These are phyloP conservation scores for Beta vulgaris DNA, from an alignment of 148 eudicot genomes.

Conservation along the genomic window DNA sequence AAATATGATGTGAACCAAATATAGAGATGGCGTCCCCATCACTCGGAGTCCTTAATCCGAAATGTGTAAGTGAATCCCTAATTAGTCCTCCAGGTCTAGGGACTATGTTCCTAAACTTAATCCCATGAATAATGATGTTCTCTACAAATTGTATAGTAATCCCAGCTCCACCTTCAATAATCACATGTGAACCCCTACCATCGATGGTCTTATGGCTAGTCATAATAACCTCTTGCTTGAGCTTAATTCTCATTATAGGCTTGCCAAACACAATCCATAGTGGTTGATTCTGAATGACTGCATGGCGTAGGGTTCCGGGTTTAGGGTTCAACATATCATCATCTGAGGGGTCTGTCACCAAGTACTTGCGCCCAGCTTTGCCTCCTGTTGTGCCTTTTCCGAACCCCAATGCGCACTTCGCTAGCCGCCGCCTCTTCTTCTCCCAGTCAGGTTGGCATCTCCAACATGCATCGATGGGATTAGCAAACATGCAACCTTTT, in stretches of 20 bases:
- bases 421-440: constrained; percentile 41
- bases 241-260: constrained; percentile 52
- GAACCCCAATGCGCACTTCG: constrained; percentile 62
- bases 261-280: constrained; percentile 62
- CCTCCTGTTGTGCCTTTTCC: constrained; percentile 59
- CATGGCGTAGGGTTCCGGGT: constrained; percentile 65
- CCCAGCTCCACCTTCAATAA: constrained; percentile 54
- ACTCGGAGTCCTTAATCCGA: constrained; percentile 47
- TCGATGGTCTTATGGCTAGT: constrained; percentile 67
- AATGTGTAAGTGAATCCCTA: constrained; percentile 46
- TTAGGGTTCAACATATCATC: constrained; percentile 55
- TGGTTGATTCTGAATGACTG: constrained; percentile 55
- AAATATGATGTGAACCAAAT: constrained; percentile 53
- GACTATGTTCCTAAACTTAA: constrained; percentile 51
- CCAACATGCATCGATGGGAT: constrained; percentile 71
- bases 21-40: constrained; percentile 65
- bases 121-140: constrained; percentile 60
- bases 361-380: constrained; percentile 40
- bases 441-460: constrained; percentile 51
- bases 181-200: constrained; percentile 53
- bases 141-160: constrained; percentile 49
- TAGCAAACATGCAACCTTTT: constrained; percentile 38
- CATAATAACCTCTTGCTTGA: constrained; percentile 61
- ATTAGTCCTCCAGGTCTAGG: constrained; percentile 49
- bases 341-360: constrained; percentile 52